Conservation (phyloP, 441 rosid genomes). For the California macrophylla region DNA sequence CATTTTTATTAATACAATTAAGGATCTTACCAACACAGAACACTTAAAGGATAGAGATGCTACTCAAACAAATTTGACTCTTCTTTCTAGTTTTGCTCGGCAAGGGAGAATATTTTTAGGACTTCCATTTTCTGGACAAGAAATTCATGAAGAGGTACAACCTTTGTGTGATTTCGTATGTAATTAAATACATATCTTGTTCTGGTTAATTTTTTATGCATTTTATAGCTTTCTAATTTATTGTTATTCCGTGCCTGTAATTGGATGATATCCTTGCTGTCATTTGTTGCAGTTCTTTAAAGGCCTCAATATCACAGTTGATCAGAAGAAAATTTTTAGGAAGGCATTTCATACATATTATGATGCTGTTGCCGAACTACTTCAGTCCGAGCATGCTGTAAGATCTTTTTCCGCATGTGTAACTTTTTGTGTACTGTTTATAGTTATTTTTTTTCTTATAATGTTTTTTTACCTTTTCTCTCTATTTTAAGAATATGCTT, state of each 20-base stretch:
- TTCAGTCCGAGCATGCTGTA: slow-evolving; percentile 47
- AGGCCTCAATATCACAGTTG: slow-evolving; percentile 66
- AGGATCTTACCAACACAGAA: slow-evolving; percentile 79
- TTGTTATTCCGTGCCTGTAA: slow-evolving; percentile 2
- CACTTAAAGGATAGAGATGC: slow-evolving; percentile 84
- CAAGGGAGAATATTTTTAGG: slow-evolving; percentile 91
- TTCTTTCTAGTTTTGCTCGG: slow-evolving; percentile 91
- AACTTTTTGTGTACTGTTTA: background rate
- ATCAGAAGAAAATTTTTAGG: slow-evolving; percentile 74
- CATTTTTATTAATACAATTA: slow-evolving; percentile 70
- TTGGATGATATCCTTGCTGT: slow-evolving; percentile 20
- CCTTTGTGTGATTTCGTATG: slow-evolving; percentile 6
- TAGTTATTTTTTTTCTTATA: background rate
- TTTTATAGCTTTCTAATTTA: slow-evolving; percentile 4
- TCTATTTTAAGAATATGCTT: background rate
- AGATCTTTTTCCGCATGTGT: slow-evolving; percentile 11
- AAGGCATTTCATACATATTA: slow-evolving; percentile 71
- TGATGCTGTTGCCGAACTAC: slow-evolving; percentile 61
- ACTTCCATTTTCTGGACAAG: slow-evolving; percentile 74
- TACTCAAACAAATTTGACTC: slow-evolving; percentile 86
- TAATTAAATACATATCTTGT: background rate
- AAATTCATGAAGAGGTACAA: slow-evolving; percentile 65
- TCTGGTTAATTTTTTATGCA: background rate
- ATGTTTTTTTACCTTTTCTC: slow-evolving; percentile 3
- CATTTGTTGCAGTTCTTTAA: slow-evolving; percentile 56